A percentile compares a stretch with the other conserved stretches of the same genome.
phyloP scores from a whole-genome alignment of 768 basidiomycete genomes.

The Paxillus ammoniavirescens region DNA sequence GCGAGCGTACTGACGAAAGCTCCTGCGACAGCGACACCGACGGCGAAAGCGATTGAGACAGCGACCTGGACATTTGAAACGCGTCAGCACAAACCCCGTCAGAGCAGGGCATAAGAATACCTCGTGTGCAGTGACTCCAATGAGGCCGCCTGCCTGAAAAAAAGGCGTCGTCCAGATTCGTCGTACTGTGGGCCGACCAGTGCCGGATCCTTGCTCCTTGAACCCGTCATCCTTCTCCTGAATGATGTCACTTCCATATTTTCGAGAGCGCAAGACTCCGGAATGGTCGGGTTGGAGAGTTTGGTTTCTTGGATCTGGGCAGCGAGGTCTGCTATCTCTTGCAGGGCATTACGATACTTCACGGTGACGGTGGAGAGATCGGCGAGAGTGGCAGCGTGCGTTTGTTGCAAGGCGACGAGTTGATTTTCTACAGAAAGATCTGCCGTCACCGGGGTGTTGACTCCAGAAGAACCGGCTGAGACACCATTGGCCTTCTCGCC shows the following conservation, averaged over 20 bases:
- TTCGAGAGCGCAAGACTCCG: constrained; percentile 40
- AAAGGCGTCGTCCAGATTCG: constrained; percentile 61
- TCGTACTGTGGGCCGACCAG: constrained; percentile 46
- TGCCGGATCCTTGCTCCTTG: constrained; percentile 45
- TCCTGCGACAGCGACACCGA: constrained; percentile 98
- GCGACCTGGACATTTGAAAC: constrained; percentile 56
- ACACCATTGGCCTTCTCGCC: constrained; percentile 29
- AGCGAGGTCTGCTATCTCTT: constrained; percentile 90
- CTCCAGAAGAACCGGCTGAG: constrained; percentile 29
- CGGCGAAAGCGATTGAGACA: constrained; percentile 90
- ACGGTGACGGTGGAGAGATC: constrained; percentile 75
- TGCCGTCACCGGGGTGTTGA: constrained; percentile 28
- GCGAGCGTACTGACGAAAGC: constrained; percentile 84
- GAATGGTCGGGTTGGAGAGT: constrained; percentile 49
- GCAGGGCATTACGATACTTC: constrained; percentile 87
- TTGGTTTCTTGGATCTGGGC: constrained; percentile 89
- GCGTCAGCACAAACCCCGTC: constrained; percentile 5
- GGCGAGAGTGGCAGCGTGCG: constrained; percentile 73
- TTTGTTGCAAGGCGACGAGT: constrained; percentile 73
- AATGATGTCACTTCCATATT: constrained; percentile 45
- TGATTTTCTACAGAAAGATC: constrained; percentile 55
- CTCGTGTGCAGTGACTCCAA: constrained; percentile 87
- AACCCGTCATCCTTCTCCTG: constrained; percentile 53
- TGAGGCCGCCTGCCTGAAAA: constrained; percentile 88
- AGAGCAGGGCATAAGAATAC: constrained; percentile 36